phyloP scores from a whole-genome alignment of 2,329 filamentous ascomycete species.

The Cladophialophora exuberans region DNA sequence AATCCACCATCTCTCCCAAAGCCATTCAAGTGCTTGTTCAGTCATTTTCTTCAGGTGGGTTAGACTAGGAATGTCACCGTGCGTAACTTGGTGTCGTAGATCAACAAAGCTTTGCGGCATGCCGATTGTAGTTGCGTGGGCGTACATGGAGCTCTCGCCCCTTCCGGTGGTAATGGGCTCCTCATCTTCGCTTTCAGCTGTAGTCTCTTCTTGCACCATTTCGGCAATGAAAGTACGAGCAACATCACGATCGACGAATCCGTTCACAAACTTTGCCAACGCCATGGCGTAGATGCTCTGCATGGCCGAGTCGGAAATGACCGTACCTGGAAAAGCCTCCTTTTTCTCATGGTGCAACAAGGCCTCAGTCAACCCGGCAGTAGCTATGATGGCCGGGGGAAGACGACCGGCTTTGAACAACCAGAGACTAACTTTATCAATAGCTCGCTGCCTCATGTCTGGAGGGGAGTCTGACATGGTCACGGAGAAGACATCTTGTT shows the following conservation, averaged over 20 bases:
- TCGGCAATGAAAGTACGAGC: slow-evolving; percentile 25
- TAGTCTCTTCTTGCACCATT: slow-evolving; percentile 16
- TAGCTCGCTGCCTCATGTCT: slow-evolving; percentile 31
- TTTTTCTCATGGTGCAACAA: slow-evolving; percentile 29
- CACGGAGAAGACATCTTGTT: slow-evolving; percentile 25
- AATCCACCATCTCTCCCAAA: slow-evolving; percentile 60
- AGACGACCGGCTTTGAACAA: slow-evolving; percentile 30
- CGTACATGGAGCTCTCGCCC: slow-evolving; percentile 35
- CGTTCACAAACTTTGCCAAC: slow-evolving; percentile 35
- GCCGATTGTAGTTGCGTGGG: slow-evolving; percentile 30
- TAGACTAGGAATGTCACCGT: slow-evolving; percentile 75
- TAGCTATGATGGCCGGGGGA: slow-evolving; percentile 29
- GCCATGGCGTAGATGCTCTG: slow-evolving; percentile 35
- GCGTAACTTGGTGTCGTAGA: slow-evolving; percentile 78
- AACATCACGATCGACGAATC: slow-evolving; percentile 35
- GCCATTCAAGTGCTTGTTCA: slow-evolving; percentile 70
- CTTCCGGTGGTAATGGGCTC: slow-evolving; percentile 4
- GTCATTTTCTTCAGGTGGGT: slow-evolving; percentile 68
- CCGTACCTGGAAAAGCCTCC: not conserved
- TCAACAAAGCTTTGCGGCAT: slow-evolving; percentile 70
- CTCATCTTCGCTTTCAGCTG: slow-evolving; percentile 8
- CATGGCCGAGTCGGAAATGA: slow-evolving; percentile 30
- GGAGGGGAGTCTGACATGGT: not conserved
- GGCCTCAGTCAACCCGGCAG: slow-evolving; percentile 32
- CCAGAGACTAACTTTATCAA: slow-evolving; percentile 32